A percentile compares a stretch with the other conserved stretches of the same genome.
These are phyloP conservation scores for Yamadazyma diospyri DNA, from an alignment of 1,139 yeast genomes.

Conservation along the genomic window DNA sequence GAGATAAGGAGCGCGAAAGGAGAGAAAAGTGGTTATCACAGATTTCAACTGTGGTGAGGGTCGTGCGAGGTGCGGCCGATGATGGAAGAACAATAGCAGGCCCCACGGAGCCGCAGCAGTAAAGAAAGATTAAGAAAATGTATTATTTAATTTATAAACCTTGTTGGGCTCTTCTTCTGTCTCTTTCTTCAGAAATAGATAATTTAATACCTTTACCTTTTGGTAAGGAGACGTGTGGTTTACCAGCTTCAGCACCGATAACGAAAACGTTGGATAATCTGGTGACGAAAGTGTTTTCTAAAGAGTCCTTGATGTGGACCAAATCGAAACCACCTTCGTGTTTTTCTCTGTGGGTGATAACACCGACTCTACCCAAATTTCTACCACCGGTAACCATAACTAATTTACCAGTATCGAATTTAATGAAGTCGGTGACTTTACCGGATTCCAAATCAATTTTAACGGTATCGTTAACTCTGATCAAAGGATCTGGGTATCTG, in stretches of 20 bases:
- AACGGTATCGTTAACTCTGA: constrained; percentile 96
- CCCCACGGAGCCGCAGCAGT: too few relatives aligned
- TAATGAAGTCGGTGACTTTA: constrained; percentile 86
- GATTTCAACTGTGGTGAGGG: too few relatives aligned
- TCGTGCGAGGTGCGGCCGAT: too few relatives aligned
- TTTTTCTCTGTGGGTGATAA: constrained; percentile 95
- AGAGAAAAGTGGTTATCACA: neutral
- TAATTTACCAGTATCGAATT: constrained; percentile 92
- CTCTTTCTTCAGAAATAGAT: constrained; percentile 98
- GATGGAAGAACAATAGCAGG: too few relatives aligned
- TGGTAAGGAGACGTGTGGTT: constrained; percentile 96
- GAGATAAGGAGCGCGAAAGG: constrained; percentile 1
- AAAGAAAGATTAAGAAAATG: too few relatives aligned
- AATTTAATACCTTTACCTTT: constrained; percentile 99
- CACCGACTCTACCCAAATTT: constrained; percentile 99
- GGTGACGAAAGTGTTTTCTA: constrained; percentile 97
- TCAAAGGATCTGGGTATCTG: constrained; percentile 98
- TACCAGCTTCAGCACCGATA: constrained; percentile 91
- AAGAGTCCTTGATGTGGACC: constrained; percentile 96
- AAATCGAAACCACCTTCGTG: constrained; percentile 99
- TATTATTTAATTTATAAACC: constrained; percentile 40
- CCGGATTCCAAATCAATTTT: constrained; percentile 95
- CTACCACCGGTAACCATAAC: constrained; percentile 99
- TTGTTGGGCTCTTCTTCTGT: constrained; percentile 87
- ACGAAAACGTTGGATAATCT: constrained; percentile 96